A percentile compares a stretch with the other conserved stretches of the same genome.
These are phyloP conservation scores for Tolypocladium ovalisporum DNA, from an alignment of 2,329 filamentous ascomycete genomes.

Conservation along the genomic window DNA sequence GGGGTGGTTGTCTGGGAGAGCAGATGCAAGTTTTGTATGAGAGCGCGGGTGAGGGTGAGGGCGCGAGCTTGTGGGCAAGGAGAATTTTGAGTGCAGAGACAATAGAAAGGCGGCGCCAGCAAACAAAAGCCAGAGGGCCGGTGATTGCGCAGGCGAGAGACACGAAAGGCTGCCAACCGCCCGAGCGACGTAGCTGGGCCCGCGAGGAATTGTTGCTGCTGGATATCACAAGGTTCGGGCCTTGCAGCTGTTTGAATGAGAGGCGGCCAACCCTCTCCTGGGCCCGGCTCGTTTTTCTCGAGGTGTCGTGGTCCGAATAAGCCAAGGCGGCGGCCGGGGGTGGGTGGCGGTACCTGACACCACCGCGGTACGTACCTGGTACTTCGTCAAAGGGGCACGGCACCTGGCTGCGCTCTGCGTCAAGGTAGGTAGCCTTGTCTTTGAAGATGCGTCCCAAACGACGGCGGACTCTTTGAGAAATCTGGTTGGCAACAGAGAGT, in stretches of 20 bases:
- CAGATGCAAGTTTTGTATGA: conserved; percentile 9
- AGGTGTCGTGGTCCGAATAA: conserved; percentile 30
- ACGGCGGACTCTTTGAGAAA: background rate
- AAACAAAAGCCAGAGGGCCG: background rate
- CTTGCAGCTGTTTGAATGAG: conserved; percentile 5
- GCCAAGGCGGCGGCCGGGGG: conserved; percentile 11
- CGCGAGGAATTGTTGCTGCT: background rate
- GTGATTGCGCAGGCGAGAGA: conserved; percentile 2
- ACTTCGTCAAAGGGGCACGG: background rate
- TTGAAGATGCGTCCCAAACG: too few relatives aligned
- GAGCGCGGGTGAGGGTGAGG: conserved; percentile 3
- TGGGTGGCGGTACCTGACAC: background rate
- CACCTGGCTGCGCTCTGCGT: background rate
- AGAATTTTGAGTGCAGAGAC: background rate
- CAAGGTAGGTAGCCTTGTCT: too few relatives aligned
- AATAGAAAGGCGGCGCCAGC: background rate
- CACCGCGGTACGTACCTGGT: background rate
- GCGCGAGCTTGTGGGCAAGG: conserved; percentile 2
- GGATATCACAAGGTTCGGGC: conserved; percentile 11
- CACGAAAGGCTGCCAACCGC: conserved; percentile 3
- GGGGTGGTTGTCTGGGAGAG: conserved; percentile 2
- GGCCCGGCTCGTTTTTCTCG: conserved; percentile 19
- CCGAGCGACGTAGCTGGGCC: conserved; percentile 7
- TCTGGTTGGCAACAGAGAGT: too few relatives aligned
- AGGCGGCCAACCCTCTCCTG: conserved; percentile 15